Percentiles rank a stretch among this genome's conserved stretches.
These are phyloP conservation scores for Tremellales sp. DNA, from an alignment of 1,284 basidiomycete genomes.

Conservation along the genomic window DNA sequence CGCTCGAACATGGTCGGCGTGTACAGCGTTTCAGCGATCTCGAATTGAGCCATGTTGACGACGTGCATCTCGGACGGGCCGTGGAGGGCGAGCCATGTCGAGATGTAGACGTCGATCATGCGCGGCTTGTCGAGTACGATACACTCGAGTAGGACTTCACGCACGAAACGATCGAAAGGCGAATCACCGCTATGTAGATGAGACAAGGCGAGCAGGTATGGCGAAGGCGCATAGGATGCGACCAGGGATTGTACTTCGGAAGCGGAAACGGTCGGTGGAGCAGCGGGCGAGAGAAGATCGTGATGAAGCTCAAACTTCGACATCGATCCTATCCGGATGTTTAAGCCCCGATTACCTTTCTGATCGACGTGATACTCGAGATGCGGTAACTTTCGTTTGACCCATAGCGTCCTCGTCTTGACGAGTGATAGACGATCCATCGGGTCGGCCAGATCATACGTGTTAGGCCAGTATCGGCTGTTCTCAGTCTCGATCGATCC, in stretches of 20 bases:
- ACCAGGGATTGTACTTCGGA: constrained; percentile 74
- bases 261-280: constrained; percentile 59
- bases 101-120: constrained; percentile 68
- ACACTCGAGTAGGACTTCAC: constrained; percentile 76
- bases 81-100: constrained; percentile 46
- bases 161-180: constrained; percentile 61
- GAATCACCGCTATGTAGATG: constrained; percentile 55
- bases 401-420: constrained; percentile 74
- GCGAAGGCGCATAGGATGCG: constrained; percentile 73
- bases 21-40: background rate
- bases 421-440: constrained; percentile 68
- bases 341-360: constrained; percentile 82
- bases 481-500: constrained; percentile 79
- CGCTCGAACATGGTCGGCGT: background rate
- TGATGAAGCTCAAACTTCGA: constrained; percentile 66
- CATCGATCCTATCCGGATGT: constrained; percentile 71
- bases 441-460: constrained; percentile 66
- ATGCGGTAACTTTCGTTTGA: constrained; percentile 88
- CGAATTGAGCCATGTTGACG: background rate
- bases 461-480: constrained; percentile 89
- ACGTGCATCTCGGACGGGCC: background rate
- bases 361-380: constrained; percentile 90
- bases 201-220: constrained; percentile 68
- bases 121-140: constrained; percentile 82
- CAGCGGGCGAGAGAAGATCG: constrained; percentile 68